Conservation (phyloP, 768 basidiomycete species). For the Hemileccinum rubropunctum region DNA sequence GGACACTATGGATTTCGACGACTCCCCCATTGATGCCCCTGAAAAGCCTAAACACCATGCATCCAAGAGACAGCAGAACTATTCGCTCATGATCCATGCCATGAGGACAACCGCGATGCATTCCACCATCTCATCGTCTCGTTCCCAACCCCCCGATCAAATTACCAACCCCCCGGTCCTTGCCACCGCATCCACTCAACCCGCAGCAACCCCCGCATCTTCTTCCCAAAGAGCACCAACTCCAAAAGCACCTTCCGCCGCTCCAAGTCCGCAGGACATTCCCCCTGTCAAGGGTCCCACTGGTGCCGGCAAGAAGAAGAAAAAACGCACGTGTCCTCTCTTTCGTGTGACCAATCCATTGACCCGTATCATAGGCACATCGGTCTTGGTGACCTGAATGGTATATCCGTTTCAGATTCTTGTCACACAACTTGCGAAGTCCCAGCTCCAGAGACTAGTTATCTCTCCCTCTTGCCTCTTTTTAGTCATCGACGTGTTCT, state of each 20-base stretch:
- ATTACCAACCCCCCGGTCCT: constrained; percentile 26
- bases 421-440: too few relatives aligned
- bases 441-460: too few relatives aligned
- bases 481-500: background rate
- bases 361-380: constrained; percentile 21
- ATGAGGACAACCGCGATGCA: constrained; percentile 79
- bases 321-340: constrained; percentile 54
- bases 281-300: constrained; percentile 43
- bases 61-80: constrained; percentile 64
- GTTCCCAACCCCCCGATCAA: constrained; percentile 29
- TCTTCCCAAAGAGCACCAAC: constrained; percentile 23
- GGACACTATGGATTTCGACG: constrained; percentile 28
- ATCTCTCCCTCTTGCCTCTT: background rate
- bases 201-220: constrained; percentile 38
- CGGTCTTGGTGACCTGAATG: constrained; percentile 20
- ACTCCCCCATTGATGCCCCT: constrained; percentile 12
- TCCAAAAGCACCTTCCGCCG: constrained; percentile 32
- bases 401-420: background rate
- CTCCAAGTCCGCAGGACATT: constrained; percentile 44
- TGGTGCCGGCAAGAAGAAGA: constrained; percentile 68
- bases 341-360: constrained; percentile 1
- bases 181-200: constrained; percentile 22
- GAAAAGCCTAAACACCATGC: constrained; percentile 27
- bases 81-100: constrained; percentile 65
- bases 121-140: constrained; percentile 52